A percentile compares a stretch with the other conserved stretches of the same genome.
Conservation (phyloP, 169 alveolate genomes). For the Cryptosporidium ubiquitum region DNA sequence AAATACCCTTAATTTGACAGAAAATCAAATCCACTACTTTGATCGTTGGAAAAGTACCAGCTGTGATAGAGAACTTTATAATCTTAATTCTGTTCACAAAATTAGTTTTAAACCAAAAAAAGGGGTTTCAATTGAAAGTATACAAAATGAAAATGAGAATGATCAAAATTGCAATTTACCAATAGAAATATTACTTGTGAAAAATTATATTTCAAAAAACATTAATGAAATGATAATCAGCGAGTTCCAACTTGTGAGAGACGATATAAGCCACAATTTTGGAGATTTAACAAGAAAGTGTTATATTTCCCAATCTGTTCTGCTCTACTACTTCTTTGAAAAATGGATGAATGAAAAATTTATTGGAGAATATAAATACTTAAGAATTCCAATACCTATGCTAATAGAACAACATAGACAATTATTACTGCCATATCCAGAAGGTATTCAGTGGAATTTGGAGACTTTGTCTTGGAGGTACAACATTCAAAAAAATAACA, state of each 20-base stretch:
- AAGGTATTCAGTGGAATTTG: constrained; percentile 50
- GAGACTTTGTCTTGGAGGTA: constrained; percentile 56
- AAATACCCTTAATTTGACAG: constrained; percentile 9
- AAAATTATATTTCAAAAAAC: constrained; percentile 36
- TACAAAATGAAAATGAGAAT: constrained; percentile 9
- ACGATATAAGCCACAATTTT: constrained; percentile 12
- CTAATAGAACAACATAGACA: constrained; percentile 58
- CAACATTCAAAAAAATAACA: constrained; percentile 15
- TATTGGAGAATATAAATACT: constrained; percentile 41
- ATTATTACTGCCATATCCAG: constrained; percentile 56
- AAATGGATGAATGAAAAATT: constrained; percentile 64
- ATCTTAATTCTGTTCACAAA: constrained; percentile 11
- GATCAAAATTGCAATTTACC: not conserved
- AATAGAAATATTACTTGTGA: constrained; percentile 46
- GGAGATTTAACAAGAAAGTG: constrained; percentile 27
- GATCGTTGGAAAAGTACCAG: constrained; percentile 73
- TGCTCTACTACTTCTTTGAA: constrained; percentile 52
- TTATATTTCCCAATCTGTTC: constrained; percentile 46
- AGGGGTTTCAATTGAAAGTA: constrained; percentile 37
- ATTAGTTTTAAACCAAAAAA: constrained; percentile 41
- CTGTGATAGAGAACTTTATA: constrained; percentile 38
- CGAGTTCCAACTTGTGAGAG: constrained; percentile 42
- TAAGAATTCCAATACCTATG: constrained; percentile 58
- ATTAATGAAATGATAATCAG: constrained; percentile 35
- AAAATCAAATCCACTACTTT: constrained; percentile 54